A percentile compares a stretch with the other conserved stretches of the same genome.
Conservation (phyloP, 2,329 filamentous ascomycete species). For the Sporothrix globosa region DNA sequence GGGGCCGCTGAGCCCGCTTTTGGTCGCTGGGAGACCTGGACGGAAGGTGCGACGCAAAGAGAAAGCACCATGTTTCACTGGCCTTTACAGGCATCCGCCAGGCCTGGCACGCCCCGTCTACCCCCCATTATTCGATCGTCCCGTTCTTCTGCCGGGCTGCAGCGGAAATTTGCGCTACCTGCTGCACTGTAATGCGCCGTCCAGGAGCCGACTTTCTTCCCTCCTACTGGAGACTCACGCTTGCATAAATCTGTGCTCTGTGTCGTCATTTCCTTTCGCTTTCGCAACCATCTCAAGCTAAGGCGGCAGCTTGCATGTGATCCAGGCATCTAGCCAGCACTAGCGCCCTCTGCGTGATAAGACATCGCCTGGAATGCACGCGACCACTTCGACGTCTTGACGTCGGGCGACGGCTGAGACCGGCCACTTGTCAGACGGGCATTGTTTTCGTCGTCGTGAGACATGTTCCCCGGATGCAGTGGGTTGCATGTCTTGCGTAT, state of each 20-base stretch:
- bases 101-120: not conserved
- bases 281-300: conserved; percentile 14
- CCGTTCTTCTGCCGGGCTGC: not conserved
- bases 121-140: not conserved
- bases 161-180: not conserved
- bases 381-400: conserved; percentile 3
- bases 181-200: not conserved
- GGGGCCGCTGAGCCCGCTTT: conserved; percentile 15
- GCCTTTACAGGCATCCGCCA: not conserved
- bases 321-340: conserved; percentile 10
- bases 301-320: conserved; percentile 27
- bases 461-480: conserved; percentile 21
- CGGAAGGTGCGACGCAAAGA: not conserved
- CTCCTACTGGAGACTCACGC: not conserved
- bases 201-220: not conserved
- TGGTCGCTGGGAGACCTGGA: conserved; percentile 27
- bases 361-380: conserved; percentile 22
- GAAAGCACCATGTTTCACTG: too few species aligned
- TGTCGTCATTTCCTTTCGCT: conserved; percentile 28
- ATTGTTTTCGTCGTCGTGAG: not conserved
- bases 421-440: conserved; percentile 22
- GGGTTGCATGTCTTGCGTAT: not conserved
- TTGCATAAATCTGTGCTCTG: conserved; percentile 23
- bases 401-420: conserved; percentile 8
- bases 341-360: conserved; percentile 18